Evolutionary conservation across 2,329 filamentous ascomycete genomes (phyloP), one percentile per base, ranked within the genome.

Genomic region (Bertia moriformis): DNA sequence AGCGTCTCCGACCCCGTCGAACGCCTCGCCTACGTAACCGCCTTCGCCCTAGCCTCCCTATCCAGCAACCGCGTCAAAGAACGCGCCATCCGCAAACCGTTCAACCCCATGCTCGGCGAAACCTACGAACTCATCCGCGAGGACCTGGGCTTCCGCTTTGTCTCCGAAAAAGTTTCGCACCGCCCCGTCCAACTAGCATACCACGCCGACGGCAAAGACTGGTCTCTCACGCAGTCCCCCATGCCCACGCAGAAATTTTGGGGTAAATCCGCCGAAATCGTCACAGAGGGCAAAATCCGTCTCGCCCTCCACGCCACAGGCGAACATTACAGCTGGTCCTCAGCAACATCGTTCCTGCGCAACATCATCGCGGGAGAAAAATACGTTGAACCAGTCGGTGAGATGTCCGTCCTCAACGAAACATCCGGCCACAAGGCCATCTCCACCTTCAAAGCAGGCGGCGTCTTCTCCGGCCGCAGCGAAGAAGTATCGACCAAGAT

Each of bases 351-450:
- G 46, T 96, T 95, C 60, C 62, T 98, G 40, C 78, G 91, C 37
- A 98, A 98, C 55, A 86, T 98, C 39, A 93, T 98, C 40, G 89
- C 93, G 50, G 91, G 91, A 29, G 91, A 98, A 59, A 98, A 96
- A 60, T 98, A 98, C 54, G 78, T 96, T 12, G 91, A 98, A 60
- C 91, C 91, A 0, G 85, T 93, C 1, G 88, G 88, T 36, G 85
- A 74, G 33, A 91, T 96, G 84, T 77, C 79, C 18, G 73, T 98
- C 22, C 63, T 74, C 46, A 89, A 89, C 55, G 91, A 98, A 51
- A 81, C 72, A 4, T 86, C 79, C 0, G 86, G 88, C 4, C 77
- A 83, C 47, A 88, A 85, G 54, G 84, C 87, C 1, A 69, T 80
- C n/a, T 76, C 86, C 37, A 87, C 89, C 41, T 98, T 98, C 64